Evolutionary conservation across 148 eudicot species (phyloP), one percentile per base, ranked within the genome.

Genomic region (Polygonum maritimum): DNA sequence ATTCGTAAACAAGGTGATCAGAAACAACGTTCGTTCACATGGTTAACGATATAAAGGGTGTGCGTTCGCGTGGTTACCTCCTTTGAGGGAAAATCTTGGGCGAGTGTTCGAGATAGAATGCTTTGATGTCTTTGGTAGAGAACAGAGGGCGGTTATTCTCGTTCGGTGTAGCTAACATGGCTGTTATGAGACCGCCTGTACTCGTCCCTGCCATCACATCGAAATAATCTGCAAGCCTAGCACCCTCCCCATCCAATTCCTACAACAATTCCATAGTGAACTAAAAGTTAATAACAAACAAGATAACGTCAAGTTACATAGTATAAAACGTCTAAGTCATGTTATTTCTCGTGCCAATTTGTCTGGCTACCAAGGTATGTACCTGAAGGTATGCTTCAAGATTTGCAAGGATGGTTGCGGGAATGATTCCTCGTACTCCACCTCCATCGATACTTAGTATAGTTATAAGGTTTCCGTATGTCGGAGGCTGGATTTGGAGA

Each of bases 301-400:
- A 41, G 31, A 26, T 26, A 9, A 0, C 26, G 18, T 1, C 44
- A 11, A 15, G 21, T 0, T 36, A 14, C 6, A 26, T 2, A 7
- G 3, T 78, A 26, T 26, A 26, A 26, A 26, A 26, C 31, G 1
- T 26, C 31, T 26, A 26, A 26, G 31, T 26, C 31, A 26, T 26
- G 31, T 26, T 26, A 26, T 26, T 26, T 26, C 31, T 26, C 31
- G 31, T 26, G 31, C 31, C 31, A 26, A 26, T 26, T 26, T 26
- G 31, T 26, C 31, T 26, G 31, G 31, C 31, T 26, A n/a, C n/a
- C n/a, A n/a, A n/a, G n/a, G n/a, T n/a, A 26, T 26, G 31, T 26
- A 85, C 93, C 91, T 88, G 94, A 80, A 90, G 90, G 71, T 84
- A 80, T 36, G 80, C 45, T 63, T 89, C 93, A 14, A 89, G 88